phyloP scores from a whole-genome alignment of 176 grass and related monocot species.

The Paspalum vaginatum region DNA sequence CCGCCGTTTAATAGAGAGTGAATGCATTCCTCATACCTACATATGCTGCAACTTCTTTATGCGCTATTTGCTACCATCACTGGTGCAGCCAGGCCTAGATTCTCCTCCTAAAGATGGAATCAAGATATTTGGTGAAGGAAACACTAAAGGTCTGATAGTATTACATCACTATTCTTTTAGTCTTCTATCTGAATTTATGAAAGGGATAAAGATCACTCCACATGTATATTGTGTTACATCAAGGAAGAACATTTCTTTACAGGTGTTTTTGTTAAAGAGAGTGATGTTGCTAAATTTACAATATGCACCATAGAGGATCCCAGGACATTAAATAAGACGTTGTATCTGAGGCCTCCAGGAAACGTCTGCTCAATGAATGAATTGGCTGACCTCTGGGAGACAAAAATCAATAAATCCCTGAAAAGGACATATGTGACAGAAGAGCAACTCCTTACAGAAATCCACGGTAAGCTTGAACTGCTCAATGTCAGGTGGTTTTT shows the following conservation, averaged over 20 bases:
- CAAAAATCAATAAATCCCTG: constrained; percentile 64
- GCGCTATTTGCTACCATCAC: constrained; percentile 85
- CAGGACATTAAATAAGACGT: constrained; percentile 77
- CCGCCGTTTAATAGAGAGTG: constrained; percentile 64
- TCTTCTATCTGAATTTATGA: constrained; percentile 18
- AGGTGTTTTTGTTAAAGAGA: constrained; percentile 80
- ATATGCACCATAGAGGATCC: constrained; percentile 72
- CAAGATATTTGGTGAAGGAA: constrained; percentile 79
- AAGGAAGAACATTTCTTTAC: constrained; percentile 35
- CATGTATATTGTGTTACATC: constrained; percentile 12
- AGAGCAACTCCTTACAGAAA: constrained; percentile 73
- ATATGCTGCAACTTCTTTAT: constrained; percentile 88
- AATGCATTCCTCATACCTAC: constrained; percentile 87
- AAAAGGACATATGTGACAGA: constrained; percentile 57
- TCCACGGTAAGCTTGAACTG: constrained; percentile 57
- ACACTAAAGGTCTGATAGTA: constrained; percentile 64
- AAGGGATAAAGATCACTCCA: not conserved
- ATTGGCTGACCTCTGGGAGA: constrained; percentile 75
- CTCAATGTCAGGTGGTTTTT: not conserved
- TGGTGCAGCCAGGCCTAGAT: constrained; percentile 75
- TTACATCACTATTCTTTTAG: not conserved
- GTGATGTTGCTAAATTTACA: constrained; percentile 80
- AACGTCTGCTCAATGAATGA: constrained; percentile 80
- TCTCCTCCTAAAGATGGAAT: constrained; percentile 86
- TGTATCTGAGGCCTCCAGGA: constrained; percentile 77